Percentiles rank a stretch among this genome's conserved stretches.
Evolutionary conservation across 768 basidiomycete species (phyloP).

Genomic region (Lactarius trivialis): DNA sequence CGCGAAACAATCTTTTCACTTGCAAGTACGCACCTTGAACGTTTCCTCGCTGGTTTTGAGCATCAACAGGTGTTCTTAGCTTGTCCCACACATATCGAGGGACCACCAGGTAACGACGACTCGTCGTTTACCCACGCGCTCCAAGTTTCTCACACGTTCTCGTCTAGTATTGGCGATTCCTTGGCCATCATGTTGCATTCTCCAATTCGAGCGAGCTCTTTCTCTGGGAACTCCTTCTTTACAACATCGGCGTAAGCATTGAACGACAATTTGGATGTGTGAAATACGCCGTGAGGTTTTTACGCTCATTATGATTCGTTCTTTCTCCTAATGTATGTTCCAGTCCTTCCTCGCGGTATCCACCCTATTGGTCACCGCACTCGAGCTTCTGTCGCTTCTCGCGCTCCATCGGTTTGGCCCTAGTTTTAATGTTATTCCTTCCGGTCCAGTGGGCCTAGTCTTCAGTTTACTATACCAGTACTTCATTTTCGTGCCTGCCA

Average conservation of each 20-base stretch:
- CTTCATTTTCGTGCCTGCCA: conserved; percentile 65
- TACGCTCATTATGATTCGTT: conserved; percentile 3
- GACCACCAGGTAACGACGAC: conserved; percentile 67
- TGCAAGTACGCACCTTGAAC: conserved; percentile 48
- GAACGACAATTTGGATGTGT: conserved; percentile 83
- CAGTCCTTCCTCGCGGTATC: conserved; percentile 79
- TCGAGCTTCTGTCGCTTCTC: conserved; percentile 62
- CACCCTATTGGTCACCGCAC: conserved; percentile 53
- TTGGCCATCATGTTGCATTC: conserved; percentile 67
- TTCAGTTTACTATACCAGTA: conserved; percentile 85
- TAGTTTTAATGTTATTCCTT: conserved; percentile 58
- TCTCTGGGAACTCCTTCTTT: conserved; percentile 66
- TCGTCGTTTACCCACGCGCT: background rate
- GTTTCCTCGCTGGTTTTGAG: conserved; percentile 3
- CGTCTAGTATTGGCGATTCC: conserved; percentile 78
- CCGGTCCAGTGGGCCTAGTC: conserved; percentile 68
- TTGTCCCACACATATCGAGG: conserved; percentile 84
- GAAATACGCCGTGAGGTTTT: conserved; percentile 70
- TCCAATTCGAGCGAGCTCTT: conserved; percentile 83
- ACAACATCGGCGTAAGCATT: conserved; percentile 59
- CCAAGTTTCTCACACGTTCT: background rate
- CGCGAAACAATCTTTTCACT: conserved; percentile 81
- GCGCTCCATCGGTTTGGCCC: conserved; percentile 54
- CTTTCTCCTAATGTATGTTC: conserved; percentile 16
- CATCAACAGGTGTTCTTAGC: conserved; percentile 34